A percentile compares a stretch with the other conserved stretches of the same genome.
Evolutionary conservation across 371 early-diverging fungal genomes (phyloP).

Genomic region (Dichotomocladium elegans): DNA sequence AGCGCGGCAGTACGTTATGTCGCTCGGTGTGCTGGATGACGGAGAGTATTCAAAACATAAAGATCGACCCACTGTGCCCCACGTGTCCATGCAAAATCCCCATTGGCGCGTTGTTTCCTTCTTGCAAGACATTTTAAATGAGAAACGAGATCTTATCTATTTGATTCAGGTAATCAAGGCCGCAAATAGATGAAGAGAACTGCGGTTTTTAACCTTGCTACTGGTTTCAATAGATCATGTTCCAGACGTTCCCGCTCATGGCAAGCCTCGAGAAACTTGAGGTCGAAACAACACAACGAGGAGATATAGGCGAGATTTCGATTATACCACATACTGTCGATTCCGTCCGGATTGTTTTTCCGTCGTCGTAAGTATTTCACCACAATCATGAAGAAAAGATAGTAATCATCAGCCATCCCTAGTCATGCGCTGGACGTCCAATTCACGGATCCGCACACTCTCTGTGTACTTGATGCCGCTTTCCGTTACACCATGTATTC

Average conservation of each 20-base stretch:
- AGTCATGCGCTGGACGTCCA: constrained; percentile 41
- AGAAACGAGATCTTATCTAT: constrained; percentile 37
- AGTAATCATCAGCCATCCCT: constrained; percentile 2
- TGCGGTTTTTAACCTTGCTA: not conserved
- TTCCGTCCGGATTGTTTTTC: constrained; percentile 52
- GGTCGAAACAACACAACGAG: constrained; percentile 21
- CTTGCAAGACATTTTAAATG: constrained; percentile 38
- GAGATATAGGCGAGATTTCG: constrained; percentile 37
- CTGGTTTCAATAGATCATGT: constrained; percentile 19
- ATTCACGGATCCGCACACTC: constrained; percentile 26
- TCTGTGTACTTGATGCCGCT: constrained; percentile 41
- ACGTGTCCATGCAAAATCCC: constrained; percentile 25
- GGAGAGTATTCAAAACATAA: constrained; percentile 6
- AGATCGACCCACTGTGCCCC: constrained; percentile 3
- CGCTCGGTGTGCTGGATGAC: constrained; percentile 15
- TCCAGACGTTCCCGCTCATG: constrained; percentile 49
- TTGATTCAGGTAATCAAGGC: constrained; percentile 38
- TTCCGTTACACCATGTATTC: constrained; percentile 29
- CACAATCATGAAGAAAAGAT: not conserved
- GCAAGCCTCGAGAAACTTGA: constrained; percentile 36
- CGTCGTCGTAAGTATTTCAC: constrained; percentile 41
- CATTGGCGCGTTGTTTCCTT: constrained; percentile 38
- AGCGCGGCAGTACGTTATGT: constrained; percentile 28
- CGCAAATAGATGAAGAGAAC: not conserved
- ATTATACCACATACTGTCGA: constrained; percentile 54